These are phyloP conservation scores for Camellia oleifera DNA, from an alignment of 179 eudicot species.

Conservation along the genomic window DNA sequence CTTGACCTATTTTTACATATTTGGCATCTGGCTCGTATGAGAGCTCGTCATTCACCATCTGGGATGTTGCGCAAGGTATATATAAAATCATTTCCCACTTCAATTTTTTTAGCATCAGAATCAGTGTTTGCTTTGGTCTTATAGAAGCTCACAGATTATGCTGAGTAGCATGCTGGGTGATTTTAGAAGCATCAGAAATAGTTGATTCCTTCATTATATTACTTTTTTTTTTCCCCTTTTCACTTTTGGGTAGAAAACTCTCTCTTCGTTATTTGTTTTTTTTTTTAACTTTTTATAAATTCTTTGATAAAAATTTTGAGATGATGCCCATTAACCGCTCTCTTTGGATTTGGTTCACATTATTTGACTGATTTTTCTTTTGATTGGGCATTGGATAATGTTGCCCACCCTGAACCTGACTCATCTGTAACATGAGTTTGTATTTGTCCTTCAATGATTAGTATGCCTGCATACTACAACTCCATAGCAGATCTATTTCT, in stretches of 20 bases:
- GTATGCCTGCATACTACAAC: neutral
- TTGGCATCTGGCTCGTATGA: constrained; percentile 93
- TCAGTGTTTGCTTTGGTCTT: neutral
- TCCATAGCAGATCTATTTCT: neutral
- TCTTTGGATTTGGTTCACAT: neutral
- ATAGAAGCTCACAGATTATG: neutral
- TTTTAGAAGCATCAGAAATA: neutral
- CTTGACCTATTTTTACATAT: constrained; percentile 72
- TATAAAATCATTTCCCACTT: neutral
- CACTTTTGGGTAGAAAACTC: neutral
- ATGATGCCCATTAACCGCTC: neutral
- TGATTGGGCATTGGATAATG: neutral
- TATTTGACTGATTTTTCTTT: neutral
- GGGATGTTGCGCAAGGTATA: constrained; percentile 99
- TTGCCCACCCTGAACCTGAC: neutral
- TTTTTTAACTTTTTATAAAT: neutral
- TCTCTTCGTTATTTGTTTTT: neutral
- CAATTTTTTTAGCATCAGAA: neutral
- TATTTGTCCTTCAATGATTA: neutral
- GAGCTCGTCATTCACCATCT: constrained; percentile 86
- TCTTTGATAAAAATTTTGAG: neutral
- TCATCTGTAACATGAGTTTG: neutral
- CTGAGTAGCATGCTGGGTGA: neutral
- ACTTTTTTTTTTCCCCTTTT: neutral
- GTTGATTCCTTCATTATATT: neutral